Evolutionary conservation across 2,329 filamentous ascomycete genomes (phyloP).

Genomic region (Graphilbum fragrans): DNA sequence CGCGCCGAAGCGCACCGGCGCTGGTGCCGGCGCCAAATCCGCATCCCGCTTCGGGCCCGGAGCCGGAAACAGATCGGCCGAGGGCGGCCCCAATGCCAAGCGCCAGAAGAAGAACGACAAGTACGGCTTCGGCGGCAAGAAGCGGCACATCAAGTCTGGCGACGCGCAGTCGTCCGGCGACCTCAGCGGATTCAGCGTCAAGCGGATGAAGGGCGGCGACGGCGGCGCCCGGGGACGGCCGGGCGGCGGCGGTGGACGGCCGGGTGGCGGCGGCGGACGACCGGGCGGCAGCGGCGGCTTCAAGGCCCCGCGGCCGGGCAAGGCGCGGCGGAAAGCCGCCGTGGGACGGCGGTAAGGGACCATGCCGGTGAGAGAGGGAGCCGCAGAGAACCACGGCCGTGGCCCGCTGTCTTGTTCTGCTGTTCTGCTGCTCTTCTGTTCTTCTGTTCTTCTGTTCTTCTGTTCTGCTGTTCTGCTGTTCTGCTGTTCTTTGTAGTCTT

Average conservation of each 20-base stretch:
- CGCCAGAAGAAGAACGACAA: slow-evolving; percentile 90
- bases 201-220: slow-evolving; percentile 67
- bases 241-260: too few species aligned
- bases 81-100: slow-evolving; percentile 45
- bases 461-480: neutral
- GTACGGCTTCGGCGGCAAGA: slow-evolving; percentile 94
- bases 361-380: neutral
- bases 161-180: slow-evolving; percentile 77
- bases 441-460: neutral
- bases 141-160: slow-evolving; percentile 79
- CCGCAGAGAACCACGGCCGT: neutral
- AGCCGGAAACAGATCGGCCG: slow-evolving; percentile 18
- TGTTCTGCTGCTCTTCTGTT: neutral
- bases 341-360: slow-evolving; percentile 18
- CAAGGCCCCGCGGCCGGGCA: slow-evolving; percentile 19
- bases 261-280: slow-evolving; percentile 11
- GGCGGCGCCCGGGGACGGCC: slow-evolving; percentile 24
- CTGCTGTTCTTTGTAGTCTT: too few species aligned
- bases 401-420: neutral
- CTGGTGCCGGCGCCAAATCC: slow-evolving; percentile 14
- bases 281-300: slow-evolving; percentile 9
- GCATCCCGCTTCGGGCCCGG: slow-evolving; percentile 21
- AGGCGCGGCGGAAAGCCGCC: slow-evolving; percentile 36
- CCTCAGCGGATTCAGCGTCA: slow-evolving; percentile 64
- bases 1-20: slow-evolving; percentile 18